These are phyloP conservation scores for Teunomyces kruisii DNA, from an alignment of 805 yeast species.

Conservation along the genomic window DNA sequence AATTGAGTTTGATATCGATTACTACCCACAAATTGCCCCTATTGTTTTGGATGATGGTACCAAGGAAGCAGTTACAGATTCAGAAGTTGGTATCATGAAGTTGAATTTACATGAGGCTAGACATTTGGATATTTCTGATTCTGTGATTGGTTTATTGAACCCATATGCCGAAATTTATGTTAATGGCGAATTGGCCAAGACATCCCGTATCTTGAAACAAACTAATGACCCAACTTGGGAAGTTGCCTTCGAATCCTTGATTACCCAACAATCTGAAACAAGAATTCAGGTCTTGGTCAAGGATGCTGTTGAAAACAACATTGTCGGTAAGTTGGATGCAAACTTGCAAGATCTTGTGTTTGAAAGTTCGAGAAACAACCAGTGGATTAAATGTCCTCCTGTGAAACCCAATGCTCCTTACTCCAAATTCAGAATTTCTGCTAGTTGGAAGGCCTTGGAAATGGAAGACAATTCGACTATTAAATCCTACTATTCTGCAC, in stretches of 20 bases:
- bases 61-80: conserved; percentile 49
- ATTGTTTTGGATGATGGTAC: conserved; percentile 49
- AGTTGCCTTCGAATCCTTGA: conserved; percentile 57
- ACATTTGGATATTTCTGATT: conserved; percentile 51
- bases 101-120: conserved; percentile 60
- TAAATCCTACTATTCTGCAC: conserved; percentile 48
- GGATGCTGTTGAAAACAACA: conserved; percentile 56
- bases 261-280: conserved; percentile 60
- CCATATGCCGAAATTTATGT: conserved; percentile 69
- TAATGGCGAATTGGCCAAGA: conserved; percentile 54
- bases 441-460: conserved; percentile 71
- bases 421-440: conserved; percentile 49
- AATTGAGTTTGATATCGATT: conserved; percentile 55
- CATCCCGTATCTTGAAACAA: conserved; percentile 61
- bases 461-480: conserved; percentile 47
- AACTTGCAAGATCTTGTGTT: conserved; percentile 55
- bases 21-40: conserved; percentile 50
- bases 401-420: conserved; percentile 20
- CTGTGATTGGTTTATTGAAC: conserved; percentile 53
- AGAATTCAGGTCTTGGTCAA: conserved; percentile 55
- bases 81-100: conserved; percentile 76
- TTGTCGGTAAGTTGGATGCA: conserved; percentile 54
- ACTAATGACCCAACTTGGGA: conserved; percentile 76
- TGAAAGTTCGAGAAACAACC: conserved; percentile 49
- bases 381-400: conserved; percentile 50